Conservation (phyloP, 257 asterid species). For the Scutellaria minor region DNA sequence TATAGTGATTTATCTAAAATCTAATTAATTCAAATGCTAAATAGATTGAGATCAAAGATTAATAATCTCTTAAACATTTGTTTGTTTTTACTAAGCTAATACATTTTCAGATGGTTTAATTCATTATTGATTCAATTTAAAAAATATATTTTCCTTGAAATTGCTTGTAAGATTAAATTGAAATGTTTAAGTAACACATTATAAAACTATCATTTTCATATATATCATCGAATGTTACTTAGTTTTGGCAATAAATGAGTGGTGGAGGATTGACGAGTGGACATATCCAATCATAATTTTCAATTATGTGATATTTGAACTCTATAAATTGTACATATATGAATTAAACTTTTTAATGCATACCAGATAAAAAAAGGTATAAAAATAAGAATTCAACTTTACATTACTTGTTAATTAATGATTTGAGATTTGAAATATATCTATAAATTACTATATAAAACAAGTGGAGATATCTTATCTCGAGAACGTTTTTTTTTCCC, state of each 20-base stretch:
- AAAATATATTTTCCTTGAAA: not conserved
- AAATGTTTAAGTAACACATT: not conserved
- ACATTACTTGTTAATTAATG: no score
- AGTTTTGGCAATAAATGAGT: not conserved
- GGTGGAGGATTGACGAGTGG: not conserved
- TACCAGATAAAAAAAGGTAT: not conserved
- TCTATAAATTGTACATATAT: not conserved
- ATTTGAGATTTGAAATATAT: no score
- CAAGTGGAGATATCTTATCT: no score
- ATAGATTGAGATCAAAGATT: no score
- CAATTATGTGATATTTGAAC: constrained; percentile 6
- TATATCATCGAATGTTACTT: not conserved
- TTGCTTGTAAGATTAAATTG: not conserved
- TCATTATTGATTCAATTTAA: not conserved
- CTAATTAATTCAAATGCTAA: no score
- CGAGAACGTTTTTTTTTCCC: no score
- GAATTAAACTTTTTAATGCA: not conserved
- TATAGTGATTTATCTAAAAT: no score
- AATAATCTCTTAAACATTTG: not conserved
- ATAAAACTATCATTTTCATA: constrained; percentile 13
- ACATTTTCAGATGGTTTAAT: not conserved
- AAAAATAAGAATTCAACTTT: no score
- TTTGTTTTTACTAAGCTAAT: not conserved
- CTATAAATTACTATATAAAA: no score
- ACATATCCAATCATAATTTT: not conserved